phyloP scores from a whole-genome alignment of 805 yeast genomes.

The Lipomyces anomalus region DNA sequence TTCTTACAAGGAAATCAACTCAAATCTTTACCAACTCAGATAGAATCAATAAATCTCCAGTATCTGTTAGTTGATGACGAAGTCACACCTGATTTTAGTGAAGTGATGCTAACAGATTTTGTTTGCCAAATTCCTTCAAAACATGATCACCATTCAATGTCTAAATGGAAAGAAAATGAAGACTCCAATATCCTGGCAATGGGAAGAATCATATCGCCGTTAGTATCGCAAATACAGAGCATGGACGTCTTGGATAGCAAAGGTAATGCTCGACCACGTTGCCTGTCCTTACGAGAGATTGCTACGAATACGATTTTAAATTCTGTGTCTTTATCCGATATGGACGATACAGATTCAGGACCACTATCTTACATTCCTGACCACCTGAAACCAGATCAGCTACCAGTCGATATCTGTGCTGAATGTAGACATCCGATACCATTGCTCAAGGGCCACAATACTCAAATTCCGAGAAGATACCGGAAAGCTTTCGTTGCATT shows the following conservation, averaged over 20 bases:
- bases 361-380: constrained; percentile 10
- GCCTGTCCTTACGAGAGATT: constrained; percentile 10
- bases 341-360: constrained; percentile 7
- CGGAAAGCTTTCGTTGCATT: constrained; percentile 13
- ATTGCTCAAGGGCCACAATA: neutral
- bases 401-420: constrained; percentile 19
- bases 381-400: constrained; percentile 10
- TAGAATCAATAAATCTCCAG: constrained; percentile 12
- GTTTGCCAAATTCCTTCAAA: no score
- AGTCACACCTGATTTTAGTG: constrained; percentile 14
- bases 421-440: constrained; percentile 10
- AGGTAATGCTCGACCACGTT: no score
- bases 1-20: constrained; percentile 15
- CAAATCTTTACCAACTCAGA: constrained; percentile 12
- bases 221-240: no score
- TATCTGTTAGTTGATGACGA: constrained; percentile 11
- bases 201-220: no score
- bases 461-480: constrained; percentile 8
- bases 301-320: constrained; percentile 5
- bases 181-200: no score
- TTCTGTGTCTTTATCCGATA: constrained; percentile 12
- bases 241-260: no score
- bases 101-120: constrained; percentile 19
- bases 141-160: no score
- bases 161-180: no score